A percentile compares a stretch with the other conserved stretches of the same genome.
These are phyloP conservation scores for Tylopilus microsporus DNA, from an alignment of 1,284 basidiomycete genomes.

Conservation along the genomic window DNA sequence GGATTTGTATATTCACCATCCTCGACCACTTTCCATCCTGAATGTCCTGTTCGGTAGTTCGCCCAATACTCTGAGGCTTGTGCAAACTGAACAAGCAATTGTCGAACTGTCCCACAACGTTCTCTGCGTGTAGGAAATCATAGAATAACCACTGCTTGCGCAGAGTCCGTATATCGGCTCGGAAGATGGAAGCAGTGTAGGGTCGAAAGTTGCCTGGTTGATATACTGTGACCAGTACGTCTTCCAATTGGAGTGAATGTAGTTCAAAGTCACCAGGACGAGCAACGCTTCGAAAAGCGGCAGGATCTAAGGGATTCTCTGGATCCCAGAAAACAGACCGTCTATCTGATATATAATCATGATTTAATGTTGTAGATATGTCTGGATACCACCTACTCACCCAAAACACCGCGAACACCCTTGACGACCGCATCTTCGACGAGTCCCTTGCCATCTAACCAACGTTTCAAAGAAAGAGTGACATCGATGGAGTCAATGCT, in stretches of 20 bases:
- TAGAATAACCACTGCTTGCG: constrained; percentile 96
- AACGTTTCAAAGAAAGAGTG: constrained; percentile 85
- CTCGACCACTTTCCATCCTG: constrained; percentile 80
- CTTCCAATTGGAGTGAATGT: constrained; percentile 84
- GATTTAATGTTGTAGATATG: not conserved
- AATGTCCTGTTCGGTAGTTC: constrained; percentile 79
- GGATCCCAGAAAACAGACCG: constrained; percentile 88
- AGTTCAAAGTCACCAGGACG: constrained; percentile 89
- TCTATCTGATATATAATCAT: constrained; percentile 72
- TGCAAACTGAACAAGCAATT: constrained; percentile 97
- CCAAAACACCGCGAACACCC: constrained; percentile 90
- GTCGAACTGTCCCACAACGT: constrained; percentile 95
- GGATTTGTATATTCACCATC: constrained; percentile 60
- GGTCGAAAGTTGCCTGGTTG: constrained; percentile 92
- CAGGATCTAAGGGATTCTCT: constrained; percentile 72
- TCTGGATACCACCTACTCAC: constrained; percentile 39
- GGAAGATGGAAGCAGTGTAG: constrained; percentile 93
- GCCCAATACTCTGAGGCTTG: constrained; percentile 92
- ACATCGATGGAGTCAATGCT: constrained; percentile 95
- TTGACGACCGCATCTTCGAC: constrained; percentile 88
- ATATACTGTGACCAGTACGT: constrained; percentile 91
- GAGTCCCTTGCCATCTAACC: constrained; percentile 95
- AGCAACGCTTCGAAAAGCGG: constrained; percentile 70
- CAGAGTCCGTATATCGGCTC: constrained; percentile 81
- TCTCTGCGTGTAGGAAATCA: constrained; percentile 87